phyloP scores from a whole-genome alignment of 192 early-diverging fungal genomes.

The Podila minutissima region DNA sequence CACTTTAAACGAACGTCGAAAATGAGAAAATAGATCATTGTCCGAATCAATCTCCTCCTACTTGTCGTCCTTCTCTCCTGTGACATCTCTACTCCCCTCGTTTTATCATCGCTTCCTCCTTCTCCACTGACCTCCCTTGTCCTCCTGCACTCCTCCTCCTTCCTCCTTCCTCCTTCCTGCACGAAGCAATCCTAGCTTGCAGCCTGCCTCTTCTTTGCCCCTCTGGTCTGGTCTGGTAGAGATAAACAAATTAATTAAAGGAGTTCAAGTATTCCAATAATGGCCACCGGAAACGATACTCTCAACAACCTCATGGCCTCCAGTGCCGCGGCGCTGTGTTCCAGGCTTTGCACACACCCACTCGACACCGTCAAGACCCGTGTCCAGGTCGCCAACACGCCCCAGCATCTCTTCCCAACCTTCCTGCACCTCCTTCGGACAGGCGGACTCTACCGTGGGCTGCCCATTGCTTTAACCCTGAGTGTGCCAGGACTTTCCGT shows the following conservation, averaged over 20 bases:
- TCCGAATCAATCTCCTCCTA: too few species aligned
- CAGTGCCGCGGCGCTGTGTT: constrained; percentile 64
- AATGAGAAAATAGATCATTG: too few species aligned
- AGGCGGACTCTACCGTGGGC: constrained; percentile 69
- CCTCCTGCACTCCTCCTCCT: too few species aligned
- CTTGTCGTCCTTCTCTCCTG: too few species aligned
- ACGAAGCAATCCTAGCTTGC: too few species aligned
- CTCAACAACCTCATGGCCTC: constrained; percentile 56
- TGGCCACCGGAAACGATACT: background rate
- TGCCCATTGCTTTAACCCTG: constrained; percentile 73
- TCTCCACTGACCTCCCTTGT: too few species aligned
- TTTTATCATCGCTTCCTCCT: too few species aligned
- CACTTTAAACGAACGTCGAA: too few species aligned
- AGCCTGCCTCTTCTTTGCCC: too few species aligned
- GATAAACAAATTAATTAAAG: constrained; percentile 15
- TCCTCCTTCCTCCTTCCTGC: too few species aligned
- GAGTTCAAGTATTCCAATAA: background rate
- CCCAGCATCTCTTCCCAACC: constrained; percentile 27
- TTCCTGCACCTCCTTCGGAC: constrained; percentile 20
- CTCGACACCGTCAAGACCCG: constrained; percentile 83
- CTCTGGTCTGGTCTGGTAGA: background rate
- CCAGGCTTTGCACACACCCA: constrained; percentile 75
- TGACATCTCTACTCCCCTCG: too few species aligned
- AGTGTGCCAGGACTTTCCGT: constrained; percentile 77
- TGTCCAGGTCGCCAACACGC: constrained; percentile 58